Conservation (phyloP, 1,139 yeast genomes). For the Spathaspora jeffriesii region DNA sequence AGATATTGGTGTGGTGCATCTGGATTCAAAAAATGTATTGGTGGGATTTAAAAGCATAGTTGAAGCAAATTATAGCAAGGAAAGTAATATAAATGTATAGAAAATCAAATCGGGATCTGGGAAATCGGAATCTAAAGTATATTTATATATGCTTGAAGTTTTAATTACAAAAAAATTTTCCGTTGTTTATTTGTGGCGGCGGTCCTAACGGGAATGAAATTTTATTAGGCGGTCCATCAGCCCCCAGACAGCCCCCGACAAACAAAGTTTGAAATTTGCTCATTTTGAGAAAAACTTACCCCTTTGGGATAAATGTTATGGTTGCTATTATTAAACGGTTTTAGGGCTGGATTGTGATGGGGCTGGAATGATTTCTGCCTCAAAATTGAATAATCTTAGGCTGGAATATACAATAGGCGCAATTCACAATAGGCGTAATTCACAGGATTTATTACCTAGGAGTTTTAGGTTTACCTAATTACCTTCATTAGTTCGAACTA, state of each 20-base stretch:
- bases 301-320: neutral
- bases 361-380: too few species aligned
- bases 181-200: neutral
- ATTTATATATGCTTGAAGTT: neutral
- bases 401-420: too few species aligned
- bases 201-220: neutral
- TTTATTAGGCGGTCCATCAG: neutral
- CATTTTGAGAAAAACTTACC: too few species aligned
- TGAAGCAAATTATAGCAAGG: neutral
- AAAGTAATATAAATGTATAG: neutral
- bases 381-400: too few species aligned
- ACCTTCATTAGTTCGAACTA: too few species aligned
- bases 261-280: neutral
- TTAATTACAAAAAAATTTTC: neutral
- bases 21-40: constrained; percentile 7
- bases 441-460: too few species aligned
- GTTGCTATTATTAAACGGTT: neutral
- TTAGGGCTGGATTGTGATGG: neutral
- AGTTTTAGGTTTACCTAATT: too few species aligned
- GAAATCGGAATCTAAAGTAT: neutral
- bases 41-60: constrained; percentile 13
- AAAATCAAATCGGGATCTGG: too few species aligned
- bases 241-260: neutral
- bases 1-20: neutral
- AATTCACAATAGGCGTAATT: too few species aligned